Evolutionary conservation across 352 stramenopile genomes (phyloP), one percentile per base, ranked within the genome.

Genomic region (Phytopythium cucurbitacearum): DNA sequence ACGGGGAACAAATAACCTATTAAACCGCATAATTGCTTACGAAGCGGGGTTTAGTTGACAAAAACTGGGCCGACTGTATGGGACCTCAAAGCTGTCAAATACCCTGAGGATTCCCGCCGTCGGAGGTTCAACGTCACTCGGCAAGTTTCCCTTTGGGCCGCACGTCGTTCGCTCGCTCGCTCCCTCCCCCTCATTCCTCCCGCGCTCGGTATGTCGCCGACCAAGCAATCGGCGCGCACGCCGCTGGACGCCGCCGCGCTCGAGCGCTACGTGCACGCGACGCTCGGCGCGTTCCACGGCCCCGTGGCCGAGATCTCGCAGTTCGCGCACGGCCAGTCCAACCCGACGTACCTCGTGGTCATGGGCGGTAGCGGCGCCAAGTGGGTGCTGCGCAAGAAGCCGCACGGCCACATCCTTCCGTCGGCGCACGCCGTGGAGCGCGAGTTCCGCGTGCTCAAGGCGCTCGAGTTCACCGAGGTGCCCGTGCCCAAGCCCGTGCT

Each of bases 271-370:
- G 71, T 89, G 51, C 73, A 73, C 44, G 65, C 67, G 39, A 49
- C 57, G 15, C 62, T 89, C 38, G 78, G 78, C 43, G 50, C 60
- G 7, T 73, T 71, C 47, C 73, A 89, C 55, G 78, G 78, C 34
- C 32, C 69, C 34, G 71, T 89, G 49, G 65, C 60, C 36, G 67
- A 75, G 52, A 80, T 96, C 47, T 48, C 69, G 45, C 83, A 96
- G 68, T 96, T 96, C 60, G 62, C 80, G 52, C 78, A 95, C 47
- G 87, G 87, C 5, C 87, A 96, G 60, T 91, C 77, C 9, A 96
- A 96, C 65, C 87, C 87, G 38, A 96, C 87, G 56, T 96, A 94
- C 65, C 67, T 92, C 33, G 51, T 96, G 48, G 73, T 53, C 4
- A 89, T 90, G 75, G 57, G 43, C 21, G 38, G 58, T 47, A 83